Base-by-base conservation (phyloP, 208 protist genomes). In the Leishmania lainsoni region DNA sequence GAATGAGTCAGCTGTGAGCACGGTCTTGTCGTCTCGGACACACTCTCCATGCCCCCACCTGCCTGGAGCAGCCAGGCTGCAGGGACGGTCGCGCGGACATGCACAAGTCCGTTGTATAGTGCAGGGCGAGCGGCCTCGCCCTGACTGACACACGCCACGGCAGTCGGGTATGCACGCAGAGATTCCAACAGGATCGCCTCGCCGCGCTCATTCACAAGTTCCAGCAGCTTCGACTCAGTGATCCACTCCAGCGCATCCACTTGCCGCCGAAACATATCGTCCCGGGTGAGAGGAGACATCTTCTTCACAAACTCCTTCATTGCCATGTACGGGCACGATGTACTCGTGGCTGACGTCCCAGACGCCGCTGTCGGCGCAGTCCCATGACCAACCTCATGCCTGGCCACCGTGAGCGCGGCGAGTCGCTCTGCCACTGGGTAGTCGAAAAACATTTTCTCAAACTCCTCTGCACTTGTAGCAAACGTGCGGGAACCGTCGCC, bases 251-350 rank as follows among this genome's bases (percentile, higher is more conserved):
- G 75, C 29, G 83, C 87, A 56, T 86, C 79, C 26, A 81, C 73
- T 16, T 80, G 75, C 6, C 79, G 45, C 4, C 63, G 72, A 72
- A 91, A 90, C 5, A 95, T 90, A 35, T 83, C 82, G 75, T 95
- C 90, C 9, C 89, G 81, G 29, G 85, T 88, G 39, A 86, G 71
- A n/a, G 81, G 65, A 26, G 92, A 88, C 39, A 93, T 75, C 29
- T 80, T 42, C n/a, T 87, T 75, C 32, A 94, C 78, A 90, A 95
- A 95, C 12, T 52, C 73, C n/a, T 86, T 86, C 58, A 95, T 69
- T 22, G 84, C 76, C 76, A 94, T 86, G 74, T 58, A 81, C 61
- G 5, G n/a, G 12, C 5, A 9, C 56, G 22, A 49, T n/a, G 22
- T 32, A 32, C 70, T 58, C 26, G 45, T 72, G 48, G 54, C 35